phyloP scores from a whole-genome alignment of 352 stramenopile genomes.

The Thalassiosira mediterranea region DNA sequence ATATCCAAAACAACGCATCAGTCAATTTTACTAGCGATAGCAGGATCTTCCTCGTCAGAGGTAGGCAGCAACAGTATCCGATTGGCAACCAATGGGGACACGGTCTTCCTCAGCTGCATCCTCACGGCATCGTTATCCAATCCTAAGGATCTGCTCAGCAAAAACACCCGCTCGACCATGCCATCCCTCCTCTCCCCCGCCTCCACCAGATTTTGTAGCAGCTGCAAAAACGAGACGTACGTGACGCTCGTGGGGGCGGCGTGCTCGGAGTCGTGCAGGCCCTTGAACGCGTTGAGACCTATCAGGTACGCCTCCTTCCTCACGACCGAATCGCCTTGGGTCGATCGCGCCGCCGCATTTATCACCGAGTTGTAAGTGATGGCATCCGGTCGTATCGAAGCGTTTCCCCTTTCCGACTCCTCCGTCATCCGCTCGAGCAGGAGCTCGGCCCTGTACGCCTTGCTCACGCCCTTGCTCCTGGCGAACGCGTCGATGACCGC shows the following conservation, averaged over 20 bases:
- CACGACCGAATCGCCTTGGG: constrained; percentile 47
- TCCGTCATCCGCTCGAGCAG: constrained; percentile 69
- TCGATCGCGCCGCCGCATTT: constrained; percentile 49
- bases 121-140: constrained; percentile 55
- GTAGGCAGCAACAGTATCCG: constrained; percentile 30
- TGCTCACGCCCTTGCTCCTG: constrained; percentile 38
- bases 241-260: constrained; percentile 57
- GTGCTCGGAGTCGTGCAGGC: constrained; percentile 32
- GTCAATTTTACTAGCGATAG: too few species aligned
- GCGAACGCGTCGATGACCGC: constrained; percentile 68
- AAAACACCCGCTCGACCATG: constrained; percentile 50
- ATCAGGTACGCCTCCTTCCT: constrained; percentile 60
- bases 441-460: constrained; percentile 51
- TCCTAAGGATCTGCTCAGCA: constrained; percentile 40
- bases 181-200: constrained; percentile 21
- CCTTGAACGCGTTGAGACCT: constrained; percentile 56
- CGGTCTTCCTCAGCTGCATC: constrained; percentile 47
- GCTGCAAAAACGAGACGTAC: constrained; percentile 66
- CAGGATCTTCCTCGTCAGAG: too few species aligned
- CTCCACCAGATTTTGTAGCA: constrained; percentile 56
- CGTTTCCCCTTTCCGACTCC: constrained; percentile 42
- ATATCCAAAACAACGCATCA: too few species aligned
- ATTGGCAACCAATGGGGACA: constrained; percentile 24
- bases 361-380: constrained; percentile 78
- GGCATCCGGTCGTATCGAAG: constrained; percentile 55